These are phyloP conservation scores for Pochonia chlamydosporia DNA, from an alignment of 2,329 filamentous ascomycete genomes.

Conservation along the genomic window DNA sequence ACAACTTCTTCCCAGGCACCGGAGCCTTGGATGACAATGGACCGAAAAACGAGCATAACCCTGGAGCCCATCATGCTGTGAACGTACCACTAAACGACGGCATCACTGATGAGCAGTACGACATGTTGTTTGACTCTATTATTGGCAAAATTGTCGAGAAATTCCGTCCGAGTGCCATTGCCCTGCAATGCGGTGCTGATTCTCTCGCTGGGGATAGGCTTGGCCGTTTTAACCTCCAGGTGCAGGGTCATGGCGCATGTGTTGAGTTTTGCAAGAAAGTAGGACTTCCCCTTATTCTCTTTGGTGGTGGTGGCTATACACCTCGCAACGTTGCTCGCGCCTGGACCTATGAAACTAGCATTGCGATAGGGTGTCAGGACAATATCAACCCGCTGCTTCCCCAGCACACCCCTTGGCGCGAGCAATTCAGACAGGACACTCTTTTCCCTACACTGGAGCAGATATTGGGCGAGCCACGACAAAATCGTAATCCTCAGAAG, in stretches of 20 bases:
- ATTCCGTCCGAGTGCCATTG: slow-evolving; percentile 87
- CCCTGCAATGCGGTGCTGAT: slow-evolving; percentile 93
- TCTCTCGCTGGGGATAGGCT: slow-evolving; percentile 89
- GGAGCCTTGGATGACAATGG: slow-evolving; percentile 84
- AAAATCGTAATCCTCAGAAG: slow-evolving; percentile 75
- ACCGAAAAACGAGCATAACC: slow-evolving; percentile 74
- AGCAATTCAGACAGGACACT: slow-evolving; percentile 82
- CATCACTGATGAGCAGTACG: slow-evolving; percentile 86
- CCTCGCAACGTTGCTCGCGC: slow-evolving; percentile 92
- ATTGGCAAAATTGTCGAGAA: slow-evolving; percentile 72
- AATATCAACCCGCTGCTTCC: slow-evolving; percentile 70
- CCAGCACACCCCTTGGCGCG: slow-evolving; percentile 73
- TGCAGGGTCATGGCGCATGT: slow-evolving; percentile 88
- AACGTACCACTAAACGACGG: slow-evolving; percentile 89
- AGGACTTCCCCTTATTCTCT: slow-evolving; percentile 75
- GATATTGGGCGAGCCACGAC: slow-evolving; percentile 58
- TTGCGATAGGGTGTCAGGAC: slow-evolving; percentile 71
- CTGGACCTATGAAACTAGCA: slow-evolving; percentile 94
- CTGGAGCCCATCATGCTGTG: slow-evolving; percentile 81
- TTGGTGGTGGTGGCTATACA: slow-evolving; percentile 94
- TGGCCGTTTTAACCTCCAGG: slow-evolving; percentile 94
- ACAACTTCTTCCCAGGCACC: slow-evolving; percentile 82
- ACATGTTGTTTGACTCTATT: slow-evolving; percentile 74
- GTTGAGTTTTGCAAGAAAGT: slow-evolving; percentile 83
- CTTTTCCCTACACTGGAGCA: slow-evolving; percentile 83